Base-by-base conservation (phyloP, 2,329 filamentous ascomycete genomes). In the Phialophora macrospora region DNA sequence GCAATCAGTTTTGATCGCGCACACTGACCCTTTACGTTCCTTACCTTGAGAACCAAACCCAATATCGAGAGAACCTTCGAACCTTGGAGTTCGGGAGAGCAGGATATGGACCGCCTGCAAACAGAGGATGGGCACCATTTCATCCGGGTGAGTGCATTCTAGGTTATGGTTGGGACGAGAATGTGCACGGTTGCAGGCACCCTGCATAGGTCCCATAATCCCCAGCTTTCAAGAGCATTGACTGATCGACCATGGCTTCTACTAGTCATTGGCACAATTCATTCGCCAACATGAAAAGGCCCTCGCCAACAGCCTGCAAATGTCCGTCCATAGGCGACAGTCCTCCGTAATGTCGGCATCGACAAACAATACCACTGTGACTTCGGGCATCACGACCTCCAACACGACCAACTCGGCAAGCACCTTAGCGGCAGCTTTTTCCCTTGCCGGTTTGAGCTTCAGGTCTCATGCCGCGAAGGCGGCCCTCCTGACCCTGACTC, bases 271-370 rank as follows among this genome's bases (percentile, higher is more conserved):
- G 77, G 93, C 94, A 76, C 90, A 90, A 80, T 98, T 97, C 80
- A 93, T 99, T 80, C 92, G 93, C 69, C 97, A 93, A 63, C 93
- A 99, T 82, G 95, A 99, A 80, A 96, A 96, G 81, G 94, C 93
- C 44, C 87, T 99, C 69, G 95, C 95, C 76, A 98, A 98, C 82
- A 94, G 94, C 73, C 83, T 97, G 69, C 94, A 97, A 78, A 85
- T 96, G 73, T 89, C 90, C 77, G 71, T 71, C 44, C 71, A 72
- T 55, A 57, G 68, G 44, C 88, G 91, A 74, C 85, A 87, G 68
- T 81, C 84, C 48, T 82, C 86, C 68, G 90, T 89, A 73, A 88
- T 93, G 87, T 86, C 85, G 71, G 34, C 26, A 17, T 80, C 87
- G 63, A 81, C 86, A 5, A 82, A 87, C 24, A 82, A 87, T 60